phyloP scores from a whole-genome alignment of 1,139 yeast species.

The Pichia norvegensis region DNA sequence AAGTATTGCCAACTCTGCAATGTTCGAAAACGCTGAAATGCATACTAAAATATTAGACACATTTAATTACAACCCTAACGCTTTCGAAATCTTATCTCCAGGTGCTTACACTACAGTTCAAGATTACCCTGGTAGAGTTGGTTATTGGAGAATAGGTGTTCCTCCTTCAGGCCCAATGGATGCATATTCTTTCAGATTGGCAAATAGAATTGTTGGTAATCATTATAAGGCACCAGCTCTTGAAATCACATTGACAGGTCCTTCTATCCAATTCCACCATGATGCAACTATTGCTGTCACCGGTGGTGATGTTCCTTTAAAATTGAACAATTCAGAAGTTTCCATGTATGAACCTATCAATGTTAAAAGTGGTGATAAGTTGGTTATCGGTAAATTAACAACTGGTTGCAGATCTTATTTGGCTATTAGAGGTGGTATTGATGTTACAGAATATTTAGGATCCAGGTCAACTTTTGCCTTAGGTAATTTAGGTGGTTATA shows the following conservation, averaged over 20 bases:
- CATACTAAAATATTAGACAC: conserved; percentile 82
- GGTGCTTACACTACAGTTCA: conserved; percentile 96
- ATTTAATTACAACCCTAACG: conserved; percentile 72
- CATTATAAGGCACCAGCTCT: conserved; percentile 74
- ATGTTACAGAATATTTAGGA: conserved; percentile 88
- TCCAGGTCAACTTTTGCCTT: conserved; percentile 95
- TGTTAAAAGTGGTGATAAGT: conserved; percentile 65
- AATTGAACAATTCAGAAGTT: conserved; percentile 41
- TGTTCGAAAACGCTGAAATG: conserved; percentile 78
- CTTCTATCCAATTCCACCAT: conserved; percentile 74
- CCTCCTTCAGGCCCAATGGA: conserved; percentile 99
- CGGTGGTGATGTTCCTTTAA: conserved; percentile 71
- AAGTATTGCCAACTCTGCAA: conserved; percentile 70
- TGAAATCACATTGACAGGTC: conserved; percentile 84
- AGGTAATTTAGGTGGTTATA: conserved; percentile 90
- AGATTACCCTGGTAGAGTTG: conserved; percentile 89
- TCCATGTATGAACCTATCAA: conserved; percentile 64
- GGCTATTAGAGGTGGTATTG: conserved; percentile 88
- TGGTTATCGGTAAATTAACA: conserved; percentile 71
- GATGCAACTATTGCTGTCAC: conserved; percentile 72
- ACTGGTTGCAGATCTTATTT: conserved; percentile 85
- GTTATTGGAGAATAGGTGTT: conserved; percentile 89
- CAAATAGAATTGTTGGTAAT: conserved; percentile 87
- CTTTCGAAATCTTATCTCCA: conserved; percentile 75
- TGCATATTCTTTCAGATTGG: conserved; percentile 77